Evolutionary conservation across 768 basidiomycete species (phyloP), one percentile per base, ranked within the genome.

Genomic region (Lanmaoa rubissima): DNA sequence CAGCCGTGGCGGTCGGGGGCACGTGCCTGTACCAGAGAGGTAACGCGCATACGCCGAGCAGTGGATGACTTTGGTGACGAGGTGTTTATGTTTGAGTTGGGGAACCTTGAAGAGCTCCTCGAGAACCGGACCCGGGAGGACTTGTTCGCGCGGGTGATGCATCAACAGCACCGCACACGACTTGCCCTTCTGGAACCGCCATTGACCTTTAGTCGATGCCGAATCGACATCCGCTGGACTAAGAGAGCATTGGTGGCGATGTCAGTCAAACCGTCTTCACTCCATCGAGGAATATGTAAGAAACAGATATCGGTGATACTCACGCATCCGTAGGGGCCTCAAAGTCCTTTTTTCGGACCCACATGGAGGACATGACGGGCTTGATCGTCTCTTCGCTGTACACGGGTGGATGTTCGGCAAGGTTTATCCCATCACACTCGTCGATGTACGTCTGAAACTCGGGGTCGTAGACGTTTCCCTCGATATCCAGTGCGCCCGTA

Each of bases 401-500:
- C 10, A 54, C 45, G 8, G 68, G 45, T 13, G 28, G 45, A 51
- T 70, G 55, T 26, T 69, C 63, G 16, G 26, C 44, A 45, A 28
- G 1, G 16, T 45, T 28, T 45, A 66, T 45, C 24, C 68, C 53
- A n/a, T 59, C 53, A 13, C 60, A 55, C 13, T 64, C 70, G 3
- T 28, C 26, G 16, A 28, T 28, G n/a, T 45, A 32, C 19, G 41
- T 54, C 21, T 60, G 53, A 39, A 63, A 64, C 40, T 49, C 54
- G 26, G 58, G 47, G 17, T 63, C 62, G 32, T 63, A 64, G 34
- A 63, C 51, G 49, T 72, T 72, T 4, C 69, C 69, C 14, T 72
- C 61, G 17, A 61, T 57, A 16, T 67, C 60, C 44, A 73, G 55
- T 9, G 57, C 54, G 46, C 71, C 71, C 2, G 69, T 72, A 11